Evolutionary conservation across 768 basidiomycete genomes (phyloP).

Genomic region (Leccinum imitatum): DNA sequence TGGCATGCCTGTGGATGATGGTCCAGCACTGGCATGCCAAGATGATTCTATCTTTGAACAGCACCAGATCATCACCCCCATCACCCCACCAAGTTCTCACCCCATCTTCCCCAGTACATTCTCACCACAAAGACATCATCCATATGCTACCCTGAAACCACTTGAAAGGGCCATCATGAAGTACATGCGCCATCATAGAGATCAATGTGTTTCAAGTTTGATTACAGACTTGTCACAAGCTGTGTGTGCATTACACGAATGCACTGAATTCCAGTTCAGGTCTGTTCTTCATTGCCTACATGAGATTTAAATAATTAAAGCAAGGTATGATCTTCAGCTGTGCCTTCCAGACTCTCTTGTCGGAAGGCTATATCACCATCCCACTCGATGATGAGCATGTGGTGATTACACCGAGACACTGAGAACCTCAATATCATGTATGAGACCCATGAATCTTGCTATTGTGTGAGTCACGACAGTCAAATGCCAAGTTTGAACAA

Average conservation of each 20-base stretch:
- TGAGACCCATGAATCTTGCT: background rate
- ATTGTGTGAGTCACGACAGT: background rate
- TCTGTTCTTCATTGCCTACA: conserved; percentile 9
- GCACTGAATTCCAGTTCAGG: conserved; percentile 23
- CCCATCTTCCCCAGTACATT: conserved; percentile 16
- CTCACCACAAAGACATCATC: conserved; percentile 21
- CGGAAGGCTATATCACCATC: conserved; percentile 32
- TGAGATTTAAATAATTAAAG: background rate
- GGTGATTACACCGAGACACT: conserved; percentile 29
- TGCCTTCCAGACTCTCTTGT: conserved; percentile 22
- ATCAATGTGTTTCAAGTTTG: background rate
- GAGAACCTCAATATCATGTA: background rate
- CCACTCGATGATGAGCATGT: conserved; percentile 32
- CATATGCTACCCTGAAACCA: conserved; percentile 18
- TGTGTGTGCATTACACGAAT: conserved; percentile 13
- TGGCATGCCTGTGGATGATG: background rate
- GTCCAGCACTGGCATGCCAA: background rate
- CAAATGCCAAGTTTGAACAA: background rate
- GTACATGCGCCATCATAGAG: conserved; percentile 13
- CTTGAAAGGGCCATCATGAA: conserved; percentile 20
- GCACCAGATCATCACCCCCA: background rate
- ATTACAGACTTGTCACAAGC: conserved; percentile 15
- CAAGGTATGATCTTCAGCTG: conserved; percentile 5
- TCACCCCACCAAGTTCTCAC: background rate
- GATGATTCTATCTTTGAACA: background rate